Evolutionary conservation across 768 basidiomycete genomes (phyloP).

Genomic region (Mycena vulgaris): DNA sequence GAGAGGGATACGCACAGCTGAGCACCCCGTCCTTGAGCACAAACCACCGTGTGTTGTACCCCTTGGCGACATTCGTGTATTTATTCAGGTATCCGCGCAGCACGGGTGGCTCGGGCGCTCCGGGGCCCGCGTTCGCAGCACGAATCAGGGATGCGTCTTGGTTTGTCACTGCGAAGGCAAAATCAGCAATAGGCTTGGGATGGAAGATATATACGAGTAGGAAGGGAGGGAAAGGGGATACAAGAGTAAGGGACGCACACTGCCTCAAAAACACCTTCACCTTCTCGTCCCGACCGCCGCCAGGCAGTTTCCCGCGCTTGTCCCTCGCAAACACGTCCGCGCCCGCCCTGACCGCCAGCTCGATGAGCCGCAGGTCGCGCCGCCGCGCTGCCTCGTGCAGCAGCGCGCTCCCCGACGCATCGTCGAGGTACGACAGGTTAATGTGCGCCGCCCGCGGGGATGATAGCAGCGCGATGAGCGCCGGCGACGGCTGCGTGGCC

Average conservation of each 20-base stretch:
- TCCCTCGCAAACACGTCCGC: conserved; percentile 77
- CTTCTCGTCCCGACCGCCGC: conserved; percentile 81
- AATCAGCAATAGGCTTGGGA: neutral
- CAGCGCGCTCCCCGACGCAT: conserved; percentile 69
- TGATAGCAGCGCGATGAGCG: conserved; percentile 71
- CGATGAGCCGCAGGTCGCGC: conserved; percentile 85
- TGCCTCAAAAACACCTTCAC: conserved; percentile 88
- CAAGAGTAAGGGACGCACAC: conserved; percentile 58
- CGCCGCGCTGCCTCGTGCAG: conserved; percentile 87
- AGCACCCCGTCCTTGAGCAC: conserved; percentile 88
- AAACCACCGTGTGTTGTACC: conserved; percentile 94
- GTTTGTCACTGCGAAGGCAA: conserved; percentile 75
- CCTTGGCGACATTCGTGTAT: conserved; percentile 93
- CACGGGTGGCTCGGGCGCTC: conserved; percentile 66
- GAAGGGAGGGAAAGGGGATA: neutral
- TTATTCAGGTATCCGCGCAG: conserved; percentile 90
- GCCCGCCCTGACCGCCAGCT: conserved; percentile 87
- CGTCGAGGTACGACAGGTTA: conserved; percentile 87
- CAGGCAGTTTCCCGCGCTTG: conserved; percentile 29
- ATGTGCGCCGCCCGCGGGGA: conserved; percentile 80
- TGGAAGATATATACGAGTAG: neutral
- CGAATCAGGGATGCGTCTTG: conserved; percentile 82
- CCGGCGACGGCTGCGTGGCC: conserved; percentile 50
- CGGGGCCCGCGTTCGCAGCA: conserved; percentile 53
- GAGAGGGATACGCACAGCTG: conserved; percentile 72